A percentile compares a stretch with the other conserved stretches of the same genome.
These are phyloP conservation scores for Torrubiella hemipterigena DNA, from an alignment of 2,329 filamentous ascomycete genomes.

Conservation along the genomic window DNA sequence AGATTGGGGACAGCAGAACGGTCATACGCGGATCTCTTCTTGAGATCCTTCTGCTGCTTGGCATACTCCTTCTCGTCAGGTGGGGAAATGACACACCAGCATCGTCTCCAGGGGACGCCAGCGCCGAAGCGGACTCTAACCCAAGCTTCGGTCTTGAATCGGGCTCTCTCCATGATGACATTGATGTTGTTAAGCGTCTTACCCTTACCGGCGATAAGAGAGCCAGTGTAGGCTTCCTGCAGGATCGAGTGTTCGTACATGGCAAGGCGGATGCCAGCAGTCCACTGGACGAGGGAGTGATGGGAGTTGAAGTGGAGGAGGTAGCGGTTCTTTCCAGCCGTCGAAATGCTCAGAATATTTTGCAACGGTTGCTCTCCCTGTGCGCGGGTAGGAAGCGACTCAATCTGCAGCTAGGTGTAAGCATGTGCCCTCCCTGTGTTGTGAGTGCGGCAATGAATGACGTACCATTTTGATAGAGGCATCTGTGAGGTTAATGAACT, in stretches of 20 bases:
- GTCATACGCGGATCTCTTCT: conserved; percentile 74
- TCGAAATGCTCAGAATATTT: conserved; percentile 92
- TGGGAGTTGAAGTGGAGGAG: conserved; percentile 93
- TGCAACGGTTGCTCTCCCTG: conserved; percentile 68
- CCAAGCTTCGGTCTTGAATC: conserved; percentile 78
- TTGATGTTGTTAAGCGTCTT: conserved; percentile 83
- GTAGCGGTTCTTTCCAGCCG: conserved; percentile 89
- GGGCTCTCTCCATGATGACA: conserved; percentile 71
- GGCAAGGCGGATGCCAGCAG: conserved; percentile 79
- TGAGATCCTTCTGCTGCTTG: conserved; percentile 72
- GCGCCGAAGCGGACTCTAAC: conserved; percentile 90
- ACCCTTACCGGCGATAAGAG: conserved; percentile 88
- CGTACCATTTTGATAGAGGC: conserved; percentile 95
- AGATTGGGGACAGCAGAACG: conserved; percentile 53
- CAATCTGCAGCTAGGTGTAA: conserved; percentile 46
- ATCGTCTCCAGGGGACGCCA: conserved; percentile 89
- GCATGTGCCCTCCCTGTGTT: conserved; percentile 2
- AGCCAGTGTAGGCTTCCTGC: conserved; percentile 94
- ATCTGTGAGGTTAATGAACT: conserved; percentile 94
- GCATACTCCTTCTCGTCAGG: conserved; percentile 87
- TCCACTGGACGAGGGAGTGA: conserved; percentile 91
- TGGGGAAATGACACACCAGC: conserved; percentile 89
- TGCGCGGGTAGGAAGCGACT: conserved; percentile 78
- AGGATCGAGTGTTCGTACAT: conserved; percentile 91
- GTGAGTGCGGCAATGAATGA: neutral